Evolutionary conservation across 345 rosid species (phyloP), one percentile per base, ranked within the genome.

Genomic region (Conringia planisiliqua): DNA sequence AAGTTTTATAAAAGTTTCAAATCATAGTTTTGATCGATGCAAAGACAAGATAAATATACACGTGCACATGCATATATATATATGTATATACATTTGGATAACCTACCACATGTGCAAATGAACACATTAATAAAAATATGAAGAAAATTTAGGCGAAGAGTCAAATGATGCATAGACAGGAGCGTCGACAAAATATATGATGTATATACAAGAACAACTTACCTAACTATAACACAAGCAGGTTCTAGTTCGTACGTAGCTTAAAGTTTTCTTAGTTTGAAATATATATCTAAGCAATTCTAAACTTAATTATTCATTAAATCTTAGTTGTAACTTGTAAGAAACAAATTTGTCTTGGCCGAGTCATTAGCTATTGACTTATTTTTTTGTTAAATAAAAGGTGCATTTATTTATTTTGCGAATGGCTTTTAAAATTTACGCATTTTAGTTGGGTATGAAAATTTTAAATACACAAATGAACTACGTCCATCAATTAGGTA

Each of bases 301-400:
- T 9, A 56, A 29, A 54, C 4, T 32, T 10, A 35, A 7, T 57
- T 47, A 42, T 24, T n/a, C 26, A 35, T 57, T 66, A 12, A 39
- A 55, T 57, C 22, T 57, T 17, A 35, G 30, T 57, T 57, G 57
- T 74, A 44, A 35, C 22, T 57, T 57, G 57, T 74, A 44, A 54
- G 20, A 64, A 73, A 54, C 39, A 22, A 16, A 30, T 3, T 47
- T 66, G 60, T 26, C 33, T 22, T 52, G 17, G n/a, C 26, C 59
- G 20, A n/a, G 58, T 44, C 58, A 12, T 56, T 24, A 17, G 26
- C 36, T 46, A 22, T 24, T 10, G 14, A 12, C 0, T 18, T 22
- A 10, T 61, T 2, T 24, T 26, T 39, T 22, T 11, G n/a, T 43
- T 5, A 29, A 29, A 30, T 30, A 30, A 72, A 17, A 29, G 63